Evolutionary conservation across 805 yeast species (phyloP).

Genomic region (Torulaspora franciscae): DNA sequence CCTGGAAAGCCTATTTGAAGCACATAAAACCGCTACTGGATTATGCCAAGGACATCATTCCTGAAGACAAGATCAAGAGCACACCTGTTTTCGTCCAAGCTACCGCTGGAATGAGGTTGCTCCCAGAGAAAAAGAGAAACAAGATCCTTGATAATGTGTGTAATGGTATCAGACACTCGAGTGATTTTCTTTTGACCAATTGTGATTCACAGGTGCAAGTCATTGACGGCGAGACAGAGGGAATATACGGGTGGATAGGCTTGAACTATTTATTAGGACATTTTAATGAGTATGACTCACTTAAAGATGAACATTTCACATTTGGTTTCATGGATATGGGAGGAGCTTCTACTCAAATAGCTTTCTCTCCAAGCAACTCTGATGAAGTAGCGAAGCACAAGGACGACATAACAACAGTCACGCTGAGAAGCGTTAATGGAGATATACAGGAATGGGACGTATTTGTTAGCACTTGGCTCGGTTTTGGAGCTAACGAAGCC

Average conservation of each 20-base stretch:
- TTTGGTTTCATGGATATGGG: conserved; percentile 99
- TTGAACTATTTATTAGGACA: conserved; percentile 76
- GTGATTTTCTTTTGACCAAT: conserved; percentile 48
- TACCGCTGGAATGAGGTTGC: conserved; percentile 93
- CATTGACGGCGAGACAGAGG: conserved; percentile 93
- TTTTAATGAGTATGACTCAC: conserved; percentile 45
- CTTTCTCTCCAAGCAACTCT: conserved; percentile 72
- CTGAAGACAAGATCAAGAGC: conserved; percentile 48
- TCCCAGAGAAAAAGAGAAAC: conserved; percentile 50
- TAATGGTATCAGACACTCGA: conserved; percentile 44
- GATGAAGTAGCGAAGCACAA: conserved; percentile 59
- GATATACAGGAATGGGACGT: conserved; percentile 70
- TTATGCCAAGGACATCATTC: conserved; percentile 68
- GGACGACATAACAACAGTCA: conserved; percentile 67
- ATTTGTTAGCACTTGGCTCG: conserved; percentile 94
- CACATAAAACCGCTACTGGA: conserved; percentile 64
- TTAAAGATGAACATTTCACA: conserved; percentile 44
- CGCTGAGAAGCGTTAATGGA: conserved; percentile 67
- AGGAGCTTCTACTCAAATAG: conserved; percentile 95
- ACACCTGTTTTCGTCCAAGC: conserved; percentile 92
- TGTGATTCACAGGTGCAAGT: conserved; percentile 74
- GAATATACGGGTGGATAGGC: conserved; percentile 93
- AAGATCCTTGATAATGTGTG: conserved; percentile 61
- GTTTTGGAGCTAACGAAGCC: conserved; percentile 96
- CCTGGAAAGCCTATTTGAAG: conserved; percentile 57